Evolutionary conservation across 371 early-diverging fungal species (phyloP), one percentile per base, ranked within the genome.

Genomic region (Apophysomyces sp.): DNA sequence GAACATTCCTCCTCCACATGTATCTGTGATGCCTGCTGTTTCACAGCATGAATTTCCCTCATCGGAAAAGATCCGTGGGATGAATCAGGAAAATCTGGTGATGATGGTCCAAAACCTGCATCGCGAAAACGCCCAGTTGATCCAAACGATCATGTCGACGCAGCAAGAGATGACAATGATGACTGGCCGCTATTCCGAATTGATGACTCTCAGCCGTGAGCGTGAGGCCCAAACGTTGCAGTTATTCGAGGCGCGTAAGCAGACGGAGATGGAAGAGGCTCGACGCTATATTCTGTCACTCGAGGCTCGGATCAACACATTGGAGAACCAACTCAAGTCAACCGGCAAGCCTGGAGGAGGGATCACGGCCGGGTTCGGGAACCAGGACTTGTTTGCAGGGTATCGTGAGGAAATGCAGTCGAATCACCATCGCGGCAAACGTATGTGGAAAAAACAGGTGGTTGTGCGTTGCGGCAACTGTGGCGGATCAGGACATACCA

Each of bases 151-250:
- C 55, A 66, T 74, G 21, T 71, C 71, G 16, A 73, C 78, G 71
- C 84, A 76, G 52, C 77, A 79, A 49, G 81, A 83, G 34, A 72
- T 83, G 49, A 67, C 74, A 4, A 67, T 72, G 11, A 56, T 81
- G 59, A 75, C 72, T 4, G 66, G 64, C 39, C 73, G 75, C 28
- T 78, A 79, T 39, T 66, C 74, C 11, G 78, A 78, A 13, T 51
- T 78, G 53, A 69, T 77, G 16, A 62, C 71, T 3, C 51, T 78
- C 34, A 72, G 74, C 15, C 78, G 81, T 9, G 80, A 81, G 37
- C 80, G 77, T n/a, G 83, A 81, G 27, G 57, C 57, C 28, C 63
- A 62, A 37, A 40, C 57, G 44, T n/a, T 49, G 21, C 60, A 60
- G 49, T 21, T 61, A 9, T 61, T 39, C 32, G 58, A 66, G 32